Base-by-base conservation (phyloP, 2,329 filamentous ascomycete species). In the Rhinocladiella mackenziei region DNA sequence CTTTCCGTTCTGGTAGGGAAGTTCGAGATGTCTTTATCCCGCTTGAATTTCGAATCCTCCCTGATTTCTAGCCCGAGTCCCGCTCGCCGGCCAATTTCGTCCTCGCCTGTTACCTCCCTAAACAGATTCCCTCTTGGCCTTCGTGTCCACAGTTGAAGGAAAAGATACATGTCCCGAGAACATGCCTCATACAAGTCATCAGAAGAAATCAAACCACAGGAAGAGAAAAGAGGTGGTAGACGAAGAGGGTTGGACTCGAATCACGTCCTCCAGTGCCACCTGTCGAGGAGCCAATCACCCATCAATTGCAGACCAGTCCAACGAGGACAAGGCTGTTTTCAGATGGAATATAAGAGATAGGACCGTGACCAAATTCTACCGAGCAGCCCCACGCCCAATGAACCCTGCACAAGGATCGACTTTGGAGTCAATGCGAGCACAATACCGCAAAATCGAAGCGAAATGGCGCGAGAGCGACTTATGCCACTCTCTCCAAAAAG, bases 181-280 rank as follows among this genome's bases (percentile, higher is more conserved):
- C 9, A 55, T 55, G 52, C 52, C 52, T 22, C 52, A 53, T 20
- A 53, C 52, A 10, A 50, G 46, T 26, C 45, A 41, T 29, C 48
- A 47, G 40, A 53, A 51, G 33, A 48, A 48, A 13, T 9, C 13
- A 4, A 7, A 7, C 4, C 32, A n/a, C 17, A 45, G 40, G 17
- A 48, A 51, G 30, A 45, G 45, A 18, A 40, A 39, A 23, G 45
- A 48, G 28, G 36, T 53, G 7, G 23, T 50, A 19, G 50, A 50
- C 26, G 41, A 53, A 2, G 44, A 53, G 23, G 52, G 52, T 9
- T 55, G 52, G 52, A 52, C 50, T 11, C 32, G 50, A 22, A 25
- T 55, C 15, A 43, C 39, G 4, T 34, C 34, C 4, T 26, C 43
- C 19, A 28, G n/a, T 25, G 19, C 32, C 2, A 15, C 28, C 18